These are phyloP conservation scores for Hamigera avellanea DNA, from an alignment of 495 filamentous ascomycete species.

Conservation along the genomic window DNA sequence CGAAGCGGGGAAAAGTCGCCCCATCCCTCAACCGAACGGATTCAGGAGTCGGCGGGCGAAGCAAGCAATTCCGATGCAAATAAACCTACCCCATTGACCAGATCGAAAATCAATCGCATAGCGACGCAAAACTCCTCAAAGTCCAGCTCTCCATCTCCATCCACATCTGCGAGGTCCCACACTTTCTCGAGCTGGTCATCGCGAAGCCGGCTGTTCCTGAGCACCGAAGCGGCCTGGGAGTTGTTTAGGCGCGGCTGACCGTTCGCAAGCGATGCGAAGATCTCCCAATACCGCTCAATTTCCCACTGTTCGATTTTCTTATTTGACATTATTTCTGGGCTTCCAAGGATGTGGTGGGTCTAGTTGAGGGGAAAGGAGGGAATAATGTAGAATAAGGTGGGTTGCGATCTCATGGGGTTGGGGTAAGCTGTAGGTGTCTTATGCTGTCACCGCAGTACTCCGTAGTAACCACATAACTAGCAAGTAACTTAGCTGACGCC, in stretches of 20 bases:
- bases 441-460: no score
- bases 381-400: constrained; percentile 6
- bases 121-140: constrained; percentile 99
- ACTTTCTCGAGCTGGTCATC: constrained; percentile 94
- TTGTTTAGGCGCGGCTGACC: constrained; percentile 79
- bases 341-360: neutral
- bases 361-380: constrained; percentile 4
- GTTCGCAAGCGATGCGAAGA: constrained; percentile 72
- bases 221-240: constrained; percentile 81
- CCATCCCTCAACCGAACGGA: no score
- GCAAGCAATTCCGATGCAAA: neutral
- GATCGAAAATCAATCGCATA: constrained; percentile 92
- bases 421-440: no score
- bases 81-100: constrained; percentile 79
- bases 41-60: neutral
- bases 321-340: constrained; percentile 49
- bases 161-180: constrained; percentile 96
- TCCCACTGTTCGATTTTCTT: constrained; percentile 90
- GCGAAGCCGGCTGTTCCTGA: constrained; percentile 87
- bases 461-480: no score
- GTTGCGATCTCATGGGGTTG: neutral
- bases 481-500: no score
- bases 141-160: constrained; percentile 91
- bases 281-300: constrained; percentile 98
- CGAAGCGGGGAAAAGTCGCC: no score